Conservation (phyloP, 2,329 filamentous ascomycete genomes). For the Aquanectria penicillioides region DNA sequence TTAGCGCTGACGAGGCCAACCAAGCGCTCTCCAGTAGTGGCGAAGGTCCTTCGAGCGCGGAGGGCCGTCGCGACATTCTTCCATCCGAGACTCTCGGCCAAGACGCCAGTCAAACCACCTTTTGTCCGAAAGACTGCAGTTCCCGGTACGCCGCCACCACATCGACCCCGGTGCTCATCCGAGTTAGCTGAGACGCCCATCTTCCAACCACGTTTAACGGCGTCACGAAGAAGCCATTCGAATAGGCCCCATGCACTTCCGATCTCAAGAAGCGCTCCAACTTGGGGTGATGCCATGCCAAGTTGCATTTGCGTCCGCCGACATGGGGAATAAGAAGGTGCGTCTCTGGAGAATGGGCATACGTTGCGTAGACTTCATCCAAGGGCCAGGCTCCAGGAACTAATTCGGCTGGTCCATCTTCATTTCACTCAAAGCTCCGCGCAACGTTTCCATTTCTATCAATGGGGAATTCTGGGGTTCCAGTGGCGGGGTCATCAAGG, state of each 20-base stretch:
- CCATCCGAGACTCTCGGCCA: conserved; percentile 17
- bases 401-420: conserved; percentile 34
- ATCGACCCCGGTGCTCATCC: conserved; percentile 49
- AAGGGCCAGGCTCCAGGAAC: conserved; percentile 48
- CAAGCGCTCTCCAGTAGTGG: conserved; percentile 44
- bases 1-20: conserved; percentile 39
- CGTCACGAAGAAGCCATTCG: conserved; percentile 48
- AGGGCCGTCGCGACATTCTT: conserved; percentile 36
- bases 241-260: conserved; percentile 49
- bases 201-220: conserved; percentile 44
- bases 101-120: conserved; percentile 35
- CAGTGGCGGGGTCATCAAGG: conserved; percentile 40
- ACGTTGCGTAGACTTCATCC: conserved; percentile 50
- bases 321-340: conserved; percentile 50
- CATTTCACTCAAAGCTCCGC: conserved; percentile 50
- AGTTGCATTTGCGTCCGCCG: conserved; percentile 46
- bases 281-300: conserved; percentile 48
- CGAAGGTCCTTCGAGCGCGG: conserved; percentile 43
- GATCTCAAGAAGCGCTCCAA: conserved; percentile 49
- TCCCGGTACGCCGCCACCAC: conserved; percentile 45
- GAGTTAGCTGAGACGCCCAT: conserved; percentile 48
- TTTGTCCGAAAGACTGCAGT: conserved; percentile 12
- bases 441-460: conserved; percentile 46
- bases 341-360: conserved; percentile 43
- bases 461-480: conserved; percentile 41